Percentiles rank a stretch among this genome's conserved stretches.
Evolutionary conservation across 1,139 yeast species (phyloP).

Genomic region (Scheffersomyces titani): DNA sequence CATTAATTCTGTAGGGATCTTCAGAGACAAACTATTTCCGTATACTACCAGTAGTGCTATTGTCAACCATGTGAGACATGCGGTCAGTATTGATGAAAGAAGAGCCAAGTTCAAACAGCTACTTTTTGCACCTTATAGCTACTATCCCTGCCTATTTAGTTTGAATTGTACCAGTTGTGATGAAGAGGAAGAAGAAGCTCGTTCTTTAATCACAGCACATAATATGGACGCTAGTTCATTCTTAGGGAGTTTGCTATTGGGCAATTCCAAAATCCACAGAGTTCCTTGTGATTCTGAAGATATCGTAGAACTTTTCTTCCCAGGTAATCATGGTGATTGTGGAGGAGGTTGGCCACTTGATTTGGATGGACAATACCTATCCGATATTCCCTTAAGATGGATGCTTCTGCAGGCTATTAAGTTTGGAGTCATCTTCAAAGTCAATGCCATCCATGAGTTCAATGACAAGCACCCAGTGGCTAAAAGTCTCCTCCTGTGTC

Average conservation of each 20-base stretch:
- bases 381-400: constrained; percentile 58
- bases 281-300: constrained; percentile 25
- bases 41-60: constrained; percentile 50
- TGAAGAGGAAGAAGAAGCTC: not conserved
- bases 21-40: constrained; percentile 59
- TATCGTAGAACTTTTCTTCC: constrained; percentile 58
- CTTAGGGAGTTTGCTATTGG: not conserved
- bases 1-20: constrained; percentile 61
- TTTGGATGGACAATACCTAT: constrained; percentile 21
- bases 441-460: constrained; percentile 39
- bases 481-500: constrained; percentile 42
- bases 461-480: constrained; percentile 33
- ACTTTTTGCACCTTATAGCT: constrained; percentile 45
- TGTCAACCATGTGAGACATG: constrained; percentile 63
- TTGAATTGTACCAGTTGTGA: constrained; percentile 15
- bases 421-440: constrained; percentile 49
- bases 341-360: constrained; percentile 65
- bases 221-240: not conserved
- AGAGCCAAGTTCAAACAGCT: constrained; percentile 62
- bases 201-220: not conserved
- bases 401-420: constrained; percentile 53
- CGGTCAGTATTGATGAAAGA: constrained; percentile 65
- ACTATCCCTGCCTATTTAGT: constrained; percentile 28
- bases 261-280: not conserved
- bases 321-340: constrained; percentile 66